Base-by-base conservation (phyloP, 805 yeast species). In the Wickerhamomyces chambardii region DNA sequence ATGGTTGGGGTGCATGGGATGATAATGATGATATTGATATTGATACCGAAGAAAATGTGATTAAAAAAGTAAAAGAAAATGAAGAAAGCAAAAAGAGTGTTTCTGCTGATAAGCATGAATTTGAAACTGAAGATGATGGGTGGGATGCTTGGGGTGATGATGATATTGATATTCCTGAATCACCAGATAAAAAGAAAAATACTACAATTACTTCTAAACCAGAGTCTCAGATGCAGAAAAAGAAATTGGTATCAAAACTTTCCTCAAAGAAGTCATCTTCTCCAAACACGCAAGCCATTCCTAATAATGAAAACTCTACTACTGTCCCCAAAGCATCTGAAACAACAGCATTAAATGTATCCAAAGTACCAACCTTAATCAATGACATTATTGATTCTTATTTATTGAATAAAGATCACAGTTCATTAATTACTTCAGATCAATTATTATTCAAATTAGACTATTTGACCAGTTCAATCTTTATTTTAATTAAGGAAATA, bases 211-310 rank as follows among this genome's bases (percentile, higher is more conserved):
- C n/a, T n/a, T n/a, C n/a, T n/a, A n/a, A n/a, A 10, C 10, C 24
- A 7, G 10, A 21, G 10, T 10, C 24, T 21, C 24, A 21, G 10
- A 8, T 21, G 24, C 24, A 24, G n/a, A 37, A 30, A 19, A 36
- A 32, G 32, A 39, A 43, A 24, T 30, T 48, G 2, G 44, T 43
- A 6, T 50, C 55, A 3, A 47, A 41, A 32, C 35, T 46, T 14
- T 26, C 48, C 17, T 38, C 34, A 6, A 36, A 31, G 16, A 27
- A 18, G 15, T 12, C 7, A 8, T 19, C 22, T 3, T 8, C 7
- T 19, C 10, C 22, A 19, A 19, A 19, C 10, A 8, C 22, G 10
- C 7, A 19, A 8, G 7, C 22, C 7, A 19, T 8, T n/a, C n/a
- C n/a, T 19, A 19, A 10, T 19, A 19, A 19, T 8, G 7, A 8